Conservation (phyloP, 2,329 filamentous ascomycete genomes). For the Teratosphaeria nubilosa region DNA sequence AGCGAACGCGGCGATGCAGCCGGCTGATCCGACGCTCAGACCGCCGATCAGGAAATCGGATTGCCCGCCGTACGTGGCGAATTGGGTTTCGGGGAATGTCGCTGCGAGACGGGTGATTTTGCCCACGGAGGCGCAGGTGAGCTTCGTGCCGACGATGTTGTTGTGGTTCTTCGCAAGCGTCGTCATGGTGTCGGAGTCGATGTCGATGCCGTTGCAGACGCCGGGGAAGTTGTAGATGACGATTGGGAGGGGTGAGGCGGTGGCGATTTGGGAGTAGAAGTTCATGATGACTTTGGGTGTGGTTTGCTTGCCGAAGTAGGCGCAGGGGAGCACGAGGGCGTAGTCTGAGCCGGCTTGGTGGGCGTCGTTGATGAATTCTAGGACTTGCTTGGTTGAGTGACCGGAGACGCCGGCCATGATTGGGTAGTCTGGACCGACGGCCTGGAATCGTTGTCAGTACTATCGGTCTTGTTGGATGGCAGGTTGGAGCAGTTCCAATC, state of each 20-base stretch:
- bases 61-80: slow-evolving; percentile 62
- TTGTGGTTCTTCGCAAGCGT: slow-evolving; percentile 42
- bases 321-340: slow-evolving; percentile 34
- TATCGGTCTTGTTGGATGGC: neutral
- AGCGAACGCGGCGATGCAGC: slow-evolving; percentile 49
- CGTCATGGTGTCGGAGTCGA: slow-evolving; percentile 56
- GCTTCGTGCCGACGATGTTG: slow-evolving; percentile 61
- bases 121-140: slow-evolving; percentile 65
- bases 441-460: slow-evolving; percentile 10
- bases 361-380: slow-evolving; percentile 35
- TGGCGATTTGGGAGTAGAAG: slow-evolving; percentile 43
- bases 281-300: slow-evolving; percentile 30
- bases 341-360: slow-evolving; percentile 33
- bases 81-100: slow-evolving; percentile 41
- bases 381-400: slow-evolving; percentile 34
- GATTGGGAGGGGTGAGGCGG: slow-evolving; percentile 50
- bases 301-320: slow-evolving; percentile 36
- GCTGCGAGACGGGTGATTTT: slow-evolving; percentile 56
- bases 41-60: slow-evolving; percentile 57
- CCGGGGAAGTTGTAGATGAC: slow-evolving; percentile 53
- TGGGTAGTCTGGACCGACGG: slow-evolving; percentile 32
- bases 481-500: neutral
- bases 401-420: slow-evolving; percentile 36
- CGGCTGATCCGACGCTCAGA: slow-evolving; percentile 42
- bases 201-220: slow-evolving; percentile 56